Conservation (phyloP, 768 basidiomycete genomes). For the Podaxis rugospora region DNA sequence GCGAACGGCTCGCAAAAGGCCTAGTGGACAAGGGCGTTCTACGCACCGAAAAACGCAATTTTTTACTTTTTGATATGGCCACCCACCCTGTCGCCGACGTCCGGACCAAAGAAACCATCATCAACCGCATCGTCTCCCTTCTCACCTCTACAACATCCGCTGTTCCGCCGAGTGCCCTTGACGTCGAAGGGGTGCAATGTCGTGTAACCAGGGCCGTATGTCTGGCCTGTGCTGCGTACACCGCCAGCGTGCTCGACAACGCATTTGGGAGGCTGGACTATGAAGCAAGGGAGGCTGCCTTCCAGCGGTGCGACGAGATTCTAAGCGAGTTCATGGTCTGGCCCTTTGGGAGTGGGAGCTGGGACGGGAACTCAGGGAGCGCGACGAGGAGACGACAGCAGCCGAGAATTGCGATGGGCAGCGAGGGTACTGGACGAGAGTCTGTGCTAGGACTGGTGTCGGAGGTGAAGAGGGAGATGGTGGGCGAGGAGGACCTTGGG, state of each 20-base stretch:
- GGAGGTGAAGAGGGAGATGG: slow-evolving; percentile 68
- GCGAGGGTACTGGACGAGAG: slow-evolving; percentile 50
- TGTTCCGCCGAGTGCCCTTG: slow-evolving; percentile 70
- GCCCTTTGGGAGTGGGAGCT: slow-evolving; percentile 62
- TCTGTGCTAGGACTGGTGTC: slow-evolving; percentile 68
- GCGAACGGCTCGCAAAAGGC: slow-evolving; percentile 94
- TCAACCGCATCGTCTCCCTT: slow-evolving; percentile 70
- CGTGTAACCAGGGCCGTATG: slow-evolving; percentile 77
- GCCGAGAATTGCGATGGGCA: slow-evolving; percentile 45
- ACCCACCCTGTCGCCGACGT: slow-evolving; percentile 96
- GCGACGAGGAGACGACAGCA: slow-evolving; percentile 26
- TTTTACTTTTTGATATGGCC: slow-evolving; percentile 99
- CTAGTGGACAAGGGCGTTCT: slow-evolving; percentile 98
- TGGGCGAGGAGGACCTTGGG: slow-evolving; percentile 72
- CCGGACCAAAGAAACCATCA: slow-evolving; percentile 81
- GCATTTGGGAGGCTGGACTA: slow-evolving; percentile 85
- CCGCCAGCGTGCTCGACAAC: slow-evolving; percentile 93
- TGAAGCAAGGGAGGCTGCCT: slow-evolving; percentile 91
- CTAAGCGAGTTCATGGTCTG: slow-evolving; percentile 86
- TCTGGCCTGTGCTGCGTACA: slow-evolving; percentile 88
- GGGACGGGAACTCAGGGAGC: neutral
- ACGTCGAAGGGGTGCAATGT: slow-evolving; percentile 76
- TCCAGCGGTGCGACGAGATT: slow-evolving; percentile 91
- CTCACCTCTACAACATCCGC: slow-evolving; percentile 81
- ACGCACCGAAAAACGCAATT: slow-evolving; percentile 99